phyloP scores from a whole-genome alignment of 2,329 filamentous ascomycete species.

The Pseudogymnoascus sp. region DNA sequence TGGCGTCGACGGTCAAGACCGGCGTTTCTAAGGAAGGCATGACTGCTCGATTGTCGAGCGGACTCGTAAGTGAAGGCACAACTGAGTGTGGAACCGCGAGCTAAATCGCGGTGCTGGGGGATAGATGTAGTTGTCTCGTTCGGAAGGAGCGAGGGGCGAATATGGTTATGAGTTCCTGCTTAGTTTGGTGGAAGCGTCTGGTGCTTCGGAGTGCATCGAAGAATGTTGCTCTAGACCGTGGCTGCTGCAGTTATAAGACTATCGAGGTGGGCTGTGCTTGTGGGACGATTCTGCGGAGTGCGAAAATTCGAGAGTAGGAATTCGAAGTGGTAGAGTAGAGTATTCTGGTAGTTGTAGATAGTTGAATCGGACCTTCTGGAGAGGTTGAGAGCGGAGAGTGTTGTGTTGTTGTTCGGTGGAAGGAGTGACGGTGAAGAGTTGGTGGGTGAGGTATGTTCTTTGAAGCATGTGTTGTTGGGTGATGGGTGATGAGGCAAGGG shows the following conservation, averaged over 20 bases:
- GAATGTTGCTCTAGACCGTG: background rate
- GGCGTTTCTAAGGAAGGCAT: slow-evolving; percentile 87
- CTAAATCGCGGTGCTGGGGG: background rate
- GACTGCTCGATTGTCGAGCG: slow-evolving; percentile 24
- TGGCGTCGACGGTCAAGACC: slow-evolving; percentile 85
- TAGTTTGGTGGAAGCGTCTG: background rate
- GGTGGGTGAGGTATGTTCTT: background rate
- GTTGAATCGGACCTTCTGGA: background rate
- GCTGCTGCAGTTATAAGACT: background rate
- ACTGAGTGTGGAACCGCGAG: background rate
- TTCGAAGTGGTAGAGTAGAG: background rate
- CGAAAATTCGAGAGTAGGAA: background rate
- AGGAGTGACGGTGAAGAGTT: background rate
- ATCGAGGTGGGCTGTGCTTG: background rate
- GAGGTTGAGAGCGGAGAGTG: background rate
- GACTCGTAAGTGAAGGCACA: background rate
- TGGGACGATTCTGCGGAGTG: background rate
- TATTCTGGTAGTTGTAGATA: background rate
- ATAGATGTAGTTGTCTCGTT: background rate
- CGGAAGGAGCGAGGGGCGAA: background rate
- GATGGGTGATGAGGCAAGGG: background rate
- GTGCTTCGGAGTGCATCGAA: background rate
- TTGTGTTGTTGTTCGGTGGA: background rate
- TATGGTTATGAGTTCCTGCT: background rate
- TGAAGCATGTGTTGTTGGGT: background rate